Conservation (phyloP, 805 yeast species). For the Candida parachauliodes region DNA sequence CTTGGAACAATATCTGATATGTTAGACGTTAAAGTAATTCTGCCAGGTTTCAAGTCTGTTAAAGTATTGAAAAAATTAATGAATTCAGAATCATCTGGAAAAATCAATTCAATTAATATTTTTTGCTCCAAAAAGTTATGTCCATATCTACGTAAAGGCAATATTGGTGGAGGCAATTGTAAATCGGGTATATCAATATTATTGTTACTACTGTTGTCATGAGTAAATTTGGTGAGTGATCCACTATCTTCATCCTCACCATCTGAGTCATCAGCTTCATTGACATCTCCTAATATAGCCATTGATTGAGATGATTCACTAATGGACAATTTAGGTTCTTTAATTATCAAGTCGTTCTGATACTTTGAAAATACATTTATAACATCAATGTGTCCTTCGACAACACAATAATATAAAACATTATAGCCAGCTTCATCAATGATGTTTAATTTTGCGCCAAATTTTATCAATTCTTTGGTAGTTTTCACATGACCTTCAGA, state of each 20-base stretch:
- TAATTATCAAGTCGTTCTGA: slow-evolving; percentile 10
- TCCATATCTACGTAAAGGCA: slow-evolving; percentile 91
- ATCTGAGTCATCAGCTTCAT: slow-evolving; percentile 8
- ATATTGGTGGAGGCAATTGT: slow-evolving; percentile 91
- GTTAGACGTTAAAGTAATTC: slow-evolving; percentile 77
- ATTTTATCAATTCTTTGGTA: slow-evolving; percentile 64
- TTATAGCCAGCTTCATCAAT: slow-evolving; percentile 77
- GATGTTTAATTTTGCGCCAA: slow-evolving; percentile 65
- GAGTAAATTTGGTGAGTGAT: slow-evolving; percentile 9
- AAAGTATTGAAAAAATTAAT: slow-evolving; percentile 43
- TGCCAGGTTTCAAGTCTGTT: slow-evolving; percentile 58
- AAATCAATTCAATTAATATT: slow-evolving; percentile 73
- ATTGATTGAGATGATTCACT: slow-evolving; percentile 12
- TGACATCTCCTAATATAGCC: slow-evolving; percentile 23
- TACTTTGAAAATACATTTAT: slow-evolving; percentile 60
- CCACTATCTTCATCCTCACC: slow-evolving; percentile 31
- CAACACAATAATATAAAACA: slow-evolving; percentile 84
- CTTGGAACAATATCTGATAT: slow-evolving; percentile 84
- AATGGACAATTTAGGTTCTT: background rate
- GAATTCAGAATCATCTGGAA: slow-evolving; percentile 45
- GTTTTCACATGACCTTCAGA: slow-evolving; percentile 75
- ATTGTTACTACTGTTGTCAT: slow-evolving; percentile 24
- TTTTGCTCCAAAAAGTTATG: slow-evolving; percentile 92
- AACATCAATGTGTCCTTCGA: slow-evolving; percentile 90
- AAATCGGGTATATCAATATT: slow-evolving; percentile 84